Percentiles rank a stretch among this genome's conserved stretches.
Evolutionary conservation across 73 alveolate genomes (phyloP).

Genomic region (Vitrella brassicaformis): DNA sequence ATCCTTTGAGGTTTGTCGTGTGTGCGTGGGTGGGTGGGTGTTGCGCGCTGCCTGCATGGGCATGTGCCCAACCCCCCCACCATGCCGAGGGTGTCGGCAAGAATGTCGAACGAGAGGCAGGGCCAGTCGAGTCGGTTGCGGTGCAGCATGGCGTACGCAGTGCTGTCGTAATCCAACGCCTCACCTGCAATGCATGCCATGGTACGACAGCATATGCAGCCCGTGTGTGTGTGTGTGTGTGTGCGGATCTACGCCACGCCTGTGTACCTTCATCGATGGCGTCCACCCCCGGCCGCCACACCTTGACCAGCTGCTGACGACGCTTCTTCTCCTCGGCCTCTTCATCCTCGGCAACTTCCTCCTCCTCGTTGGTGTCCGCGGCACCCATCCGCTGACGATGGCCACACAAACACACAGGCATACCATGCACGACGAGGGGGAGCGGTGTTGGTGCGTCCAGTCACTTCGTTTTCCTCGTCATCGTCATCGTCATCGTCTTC

Average conservation of each 20-base stretch:
- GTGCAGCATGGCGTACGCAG: slow-evolving; percentile 81
- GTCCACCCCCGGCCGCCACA: neutral
- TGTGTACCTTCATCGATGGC: neutral
- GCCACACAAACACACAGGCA: neutral
- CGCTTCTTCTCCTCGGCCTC: neutral
- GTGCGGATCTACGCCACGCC: neutral
- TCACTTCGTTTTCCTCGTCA: neutral
- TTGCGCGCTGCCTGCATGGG: no score
- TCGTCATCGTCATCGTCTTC: neutral
- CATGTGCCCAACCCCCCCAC: no score
- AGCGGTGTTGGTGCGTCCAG: no score
- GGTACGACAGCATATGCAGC: neutral
- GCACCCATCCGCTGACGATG: neutral
- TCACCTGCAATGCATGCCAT: slow-evolving; percentile 45
- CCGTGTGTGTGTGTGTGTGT: neutral
- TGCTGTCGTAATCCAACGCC: slow-evolving; percentile 62
- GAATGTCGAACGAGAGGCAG: slow-evolving; percentile 62
- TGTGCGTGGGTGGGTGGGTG: no score
- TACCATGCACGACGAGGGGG: no score
- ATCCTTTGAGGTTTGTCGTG: no score
- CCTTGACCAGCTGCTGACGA: neutral
- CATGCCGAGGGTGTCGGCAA: neutral
- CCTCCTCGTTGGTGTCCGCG: neutral
- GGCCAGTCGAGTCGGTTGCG: slow-evolving; percentile 85
- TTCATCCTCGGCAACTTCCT: neutral